Evolutionary conservation across 2,329 filamentous ascomycete species (phyloP).

Genomic region (Stagonosporopsis vannaccii): DNA sequence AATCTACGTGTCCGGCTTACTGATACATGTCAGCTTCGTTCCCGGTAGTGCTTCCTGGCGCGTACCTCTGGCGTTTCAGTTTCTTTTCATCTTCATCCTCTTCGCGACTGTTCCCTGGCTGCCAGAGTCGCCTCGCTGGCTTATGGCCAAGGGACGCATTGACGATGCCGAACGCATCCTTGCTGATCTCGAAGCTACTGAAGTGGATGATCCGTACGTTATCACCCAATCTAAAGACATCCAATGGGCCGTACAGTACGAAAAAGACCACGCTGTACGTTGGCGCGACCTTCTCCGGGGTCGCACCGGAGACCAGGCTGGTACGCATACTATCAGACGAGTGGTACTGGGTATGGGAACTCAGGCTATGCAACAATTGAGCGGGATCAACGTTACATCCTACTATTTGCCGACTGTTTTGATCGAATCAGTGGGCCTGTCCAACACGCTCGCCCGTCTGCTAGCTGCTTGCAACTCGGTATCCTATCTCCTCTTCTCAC

Average conservation of each 20-base stretch:
- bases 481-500: slow-evolving; percentile 57
- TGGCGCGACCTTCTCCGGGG: slow-evolving; percentile 60
- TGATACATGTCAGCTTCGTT: slow-evolving; percentile 21
- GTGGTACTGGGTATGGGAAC: slow-evolving; percentile 63
- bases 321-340: slow-evolving; percentile 60
- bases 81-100: slow-evolving; percentile 58
- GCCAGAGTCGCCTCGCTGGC: slow-evolving; percentile 57
- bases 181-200: slow-evolving; percentile 57
- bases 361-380: slow-evolving; percentile 60
- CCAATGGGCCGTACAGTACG: slow-evolving; percentile 57
- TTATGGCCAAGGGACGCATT: slow-evolving; percentile 53
- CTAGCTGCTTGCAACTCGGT: slow-evolving; percentile 64
- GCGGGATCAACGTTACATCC: slow-evolving; percentile 50
- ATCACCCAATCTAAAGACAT: slow-evolving; percentile 57
- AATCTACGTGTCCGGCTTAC: neutral
- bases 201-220: slow-evolving; percentile 53
- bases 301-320: slow-evolving; percentile 52
- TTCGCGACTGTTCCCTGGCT: slow-evolving; percentile 57
- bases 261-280: slow-evolving; percentile 58
- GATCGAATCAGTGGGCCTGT: slow-evolving; percentile 63
- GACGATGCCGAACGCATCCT: slow-evolving; percentile 59
- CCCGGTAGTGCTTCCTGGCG: slow-evolving; percentile 30
- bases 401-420: slow-evolving; percentile 67
- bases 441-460: slow-evolving; percentile 60
- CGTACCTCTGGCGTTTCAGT: slow-evolving; percentile 55